Conservation (phyloP, 495 filamentous ascomycete genomes). For the Penicillium taxi region DNA sequence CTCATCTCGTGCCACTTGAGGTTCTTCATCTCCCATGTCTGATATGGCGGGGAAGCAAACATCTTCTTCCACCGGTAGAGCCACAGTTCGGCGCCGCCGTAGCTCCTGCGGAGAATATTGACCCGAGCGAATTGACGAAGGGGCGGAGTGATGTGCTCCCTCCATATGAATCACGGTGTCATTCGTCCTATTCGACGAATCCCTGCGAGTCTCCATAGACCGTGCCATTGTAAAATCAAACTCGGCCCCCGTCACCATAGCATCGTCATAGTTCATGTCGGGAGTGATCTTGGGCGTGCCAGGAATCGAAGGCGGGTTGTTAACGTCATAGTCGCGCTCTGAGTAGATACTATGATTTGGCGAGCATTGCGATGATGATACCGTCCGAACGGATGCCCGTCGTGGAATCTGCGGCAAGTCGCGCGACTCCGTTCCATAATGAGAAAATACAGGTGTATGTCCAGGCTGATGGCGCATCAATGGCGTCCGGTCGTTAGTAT, state of each 20-base stretch:
- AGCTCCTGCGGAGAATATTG: conserved; percentile 28
- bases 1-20: conserved; percentile 29
- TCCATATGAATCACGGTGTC: conserved; percentile 57
- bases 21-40: conserved; percentile 67
- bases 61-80: conserved; percentile 65
- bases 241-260: conserved; percentile 53
- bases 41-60: conserved; percentile 90
- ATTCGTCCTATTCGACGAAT: conserved; percentile 24
- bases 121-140: conserved; percentile 26
- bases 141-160: conserved; percentile 22
- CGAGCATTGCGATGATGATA: conserved; percentile 28
- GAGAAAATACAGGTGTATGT: conserved; percentile 15
- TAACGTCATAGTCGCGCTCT: conserved; percentile 66
- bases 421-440: conserved; percentile 36
- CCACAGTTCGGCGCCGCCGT: conserved; percentile 43
- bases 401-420: conserved; percentile 22
- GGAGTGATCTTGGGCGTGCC: conserved; percentile 56
- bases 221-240: conserved; percentile 33
- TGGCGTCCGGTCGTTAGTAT: conserved; percentile 35
- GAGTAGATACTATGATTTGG: conserved; percentile 21
- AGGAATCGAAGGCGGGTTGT: conserved; percentile 93
- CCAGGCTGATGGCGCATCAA: conserved; percentile 27
- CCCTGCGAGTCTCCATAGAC: conserved; percentile 28
- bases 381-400: conserved; percentile 24
- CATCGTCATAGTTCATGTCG: conserved; percentile 68